A percentile compares a stretch with the other conserved stretches of the same genome.
Evolutionary conservation across 768 basidiomycete species (phyloP).

Genomic region (Podaxis rugospora): DNA sequence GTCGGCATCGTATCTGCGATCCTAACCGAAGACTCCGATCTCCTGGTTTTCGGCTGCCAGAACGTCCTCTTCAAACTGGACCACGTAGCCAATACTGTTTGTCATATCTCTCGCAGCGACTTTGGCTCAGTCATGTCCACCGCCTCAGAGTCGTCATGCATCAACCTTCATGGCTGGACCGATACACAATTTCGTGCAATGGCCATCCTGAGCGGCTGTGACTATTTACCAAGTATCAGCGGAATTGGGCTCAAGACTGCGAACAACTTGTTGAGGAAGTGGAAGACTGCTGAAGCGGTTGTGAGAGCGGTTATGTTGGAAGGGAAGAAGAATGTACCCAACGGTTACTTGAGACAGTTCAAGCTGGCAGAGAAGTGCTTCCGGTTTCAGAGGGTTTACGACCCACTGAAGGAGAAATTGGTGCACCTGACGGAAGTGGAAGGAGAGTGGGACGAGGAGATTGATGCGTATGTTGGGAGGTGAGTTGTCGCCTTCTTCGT

Average conservation of each 20-base stretch:
- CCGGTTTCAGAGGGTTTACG: slow-evolving; percentile 88
- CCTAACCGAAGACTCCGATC: slow-evolving; percentile 96
- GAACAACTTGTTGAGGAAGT: slow-evolving; percentile 71
- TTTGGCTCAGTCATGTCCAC: slow-evolving; percentile 55
- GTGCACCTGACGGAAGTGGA: slow-evolving; percentile 67
- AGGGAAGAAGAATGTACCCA: slow-evolving; percentile 80
- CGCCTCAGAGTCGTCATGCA: slow-evolving; percentile 46
- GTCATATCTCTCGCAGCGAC: slow-evolving; percentile 60
- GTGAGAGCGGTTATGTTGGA: slow-evolving; percentile 73
- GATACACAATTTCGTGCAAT: slow-evolving; percentile 88
- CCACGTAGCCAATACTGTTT: slow-evolving; percentile 54
- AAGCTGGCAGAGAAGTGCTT: slow-evolving; percentile 87
- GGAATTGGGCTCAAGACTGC: slow-evolving; percentile 96
- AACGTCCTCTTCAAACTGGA: slow-evolving; percentile 95
- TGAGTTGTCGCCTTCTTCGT: slow-evolving; percentile 27
- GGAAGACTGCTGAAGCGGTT: slow-evolving; percentile 83
- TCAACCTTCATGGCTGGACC: slow-evolving; percentile 85
- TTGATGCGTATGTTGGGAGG: slow-evolving; percentile 73
- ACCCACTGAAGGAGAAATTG: slow-evolving; percentile 59
- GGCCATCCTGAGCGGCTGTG: slow-evolving; percentile 91
- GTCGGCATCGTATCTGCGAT: slow-evolving; percentile 82
- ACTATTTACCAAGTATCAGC: slow-evolving; percentile 86
- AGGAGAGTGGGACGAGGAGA: slow-evolving; percentile 51
- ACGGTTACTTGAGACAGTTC: slow-evolving; percentile 71
- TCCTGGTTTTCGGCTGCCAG: slow-evolving; percentile 95